Percentiles rank a stretch among this genome's conserved stretches.
Conservation (phyloP, 2,329 filamentous ascomycete species). For the Macrophomina tecta region DNA sequence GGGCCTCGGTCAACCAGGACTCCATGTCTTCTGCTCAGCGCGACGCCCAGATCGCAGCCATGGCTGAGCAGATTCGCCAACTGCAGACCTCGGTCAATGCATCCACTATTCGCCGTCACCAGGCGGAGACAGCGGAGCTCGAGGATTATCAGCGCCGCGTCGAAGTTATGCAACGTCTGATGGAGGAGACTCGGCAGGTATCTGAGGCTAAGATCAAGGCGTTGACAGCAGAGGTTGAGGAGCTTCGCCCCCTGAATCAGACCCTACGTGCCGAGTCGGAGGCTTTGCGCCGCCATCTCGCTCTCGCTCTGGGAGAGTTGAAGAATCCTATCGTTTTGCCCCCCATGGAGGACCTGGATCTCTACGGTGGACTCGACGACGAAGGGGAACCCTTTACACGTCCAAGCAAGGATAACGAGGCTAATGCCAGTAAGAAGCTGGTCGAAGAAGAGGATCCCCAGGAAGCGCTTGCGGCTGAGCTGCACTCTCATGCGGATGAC, state of each 20-base stretch:
- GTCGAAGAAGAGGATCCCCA: conserved; percentile 61
- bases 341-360: conserved; percentile 34
- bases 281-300: conserved; percentile 83
- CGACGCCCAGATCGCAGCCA: conserved; percentile 90
- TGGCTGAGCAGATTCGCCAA: conserved; percentile 91
- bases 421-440: conserved; percentile 65
- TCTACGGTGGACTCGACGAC: conserved; percentile 21
- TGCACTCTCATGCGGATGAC: conserved; percentile 85
- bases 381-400: conserved; percentile 35
- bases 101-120: conserved; percentile 66
- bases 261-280: conserved; percentile 77
- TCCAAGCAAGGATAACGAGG: conserved; percentile 49
- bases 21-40: conserved; percentile 89
- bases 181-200: conserved; percentile 92
- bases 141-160: conserved; percentile 96
- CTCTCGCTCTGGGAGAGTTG: conserved; percentile 81
- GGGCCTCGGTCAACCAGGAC: conserved; percentile 94
- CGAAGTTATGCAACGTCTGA: conserved; percentile 86
- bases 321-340: conserved; percentile 85
- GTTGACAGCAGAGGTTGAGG: conserved; percentile 62
- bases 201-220: conserved; percentile 93
- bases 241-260: conserved; percentile 56
- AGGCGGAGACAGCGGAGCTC: conserved; percentile 81
- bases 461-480: conserved; percentile 60
- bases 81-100: conserved; percentile 76